phyloP scores from a whole-genome alignment of 352 stramenopile species.

The Phytopythium ostracodes region DNA sequence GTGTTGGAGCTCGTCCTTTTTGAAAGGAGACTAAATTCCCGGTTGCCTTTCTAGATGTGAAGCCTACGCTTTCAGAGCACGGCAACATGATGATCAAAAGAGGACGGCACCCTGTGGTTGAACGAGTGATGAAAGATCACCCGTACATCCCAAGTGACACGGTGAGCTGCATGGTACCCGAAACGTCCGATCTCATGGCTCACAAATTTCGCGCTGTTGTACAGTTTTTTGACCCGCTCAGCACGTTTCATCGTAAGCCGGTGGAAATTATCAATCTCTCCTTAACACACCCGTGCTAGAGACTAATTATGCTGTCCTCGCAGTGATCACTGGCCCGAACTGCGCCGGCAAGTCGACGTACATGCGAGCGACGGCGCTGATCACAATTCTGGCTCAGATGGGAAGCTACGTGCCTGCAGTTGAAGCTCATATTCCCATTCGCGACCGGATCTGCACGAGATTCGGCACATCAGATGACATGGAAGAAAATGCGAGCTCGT shows the following conservation, averaged over 20 bases:
- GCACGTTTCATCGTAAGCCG: slow-evolving; percentile 62
- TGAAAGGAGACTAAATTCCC: not conserved
- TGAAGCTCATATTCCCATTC: slow-evolving; percentile 75
- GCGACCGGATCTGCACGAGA: slow-evolving; percentile 87
- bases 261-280: not conserved
- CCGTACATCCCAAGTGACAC: slow-evolving; percentile 86
- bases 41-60: slow-evolving; percentile 38
- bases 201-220: not conserved
- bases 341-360: slow-evolving; percentile 92
- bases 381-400: slow-evolving; percentile 90
- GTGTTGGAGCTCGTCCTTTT: not conserved
- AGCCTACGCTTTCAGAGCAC: slow-evolving; percentile 57
- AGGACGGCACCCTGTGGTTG: slow-evolving; percentile 74
- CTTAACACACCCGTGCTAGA: not conserved
- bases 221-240: slow-evolving; percentile 71
- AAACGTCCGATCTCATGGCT: not conserved
- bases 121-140: slow-evolving; percentile 57
- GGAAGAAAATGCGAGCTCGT: slow-evolving; percentile 92
- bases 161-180: slow-evolving; percentile 17
- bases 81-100: slow-evolving; percentile 81
- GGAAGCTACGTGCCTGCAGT: slow-evolving; percentile 87
- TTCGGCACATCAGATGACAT: slow-evolving; percentile 92
- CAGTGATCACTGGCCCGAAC: slow-evolving; percentile 89
- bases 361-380: slow-evolving; percentile 75
- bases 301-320: not conserved